phyloP scores from a whole-genome alignment of 1,139 yeast species.

The Meyerozyma smithsonii region DNA sequence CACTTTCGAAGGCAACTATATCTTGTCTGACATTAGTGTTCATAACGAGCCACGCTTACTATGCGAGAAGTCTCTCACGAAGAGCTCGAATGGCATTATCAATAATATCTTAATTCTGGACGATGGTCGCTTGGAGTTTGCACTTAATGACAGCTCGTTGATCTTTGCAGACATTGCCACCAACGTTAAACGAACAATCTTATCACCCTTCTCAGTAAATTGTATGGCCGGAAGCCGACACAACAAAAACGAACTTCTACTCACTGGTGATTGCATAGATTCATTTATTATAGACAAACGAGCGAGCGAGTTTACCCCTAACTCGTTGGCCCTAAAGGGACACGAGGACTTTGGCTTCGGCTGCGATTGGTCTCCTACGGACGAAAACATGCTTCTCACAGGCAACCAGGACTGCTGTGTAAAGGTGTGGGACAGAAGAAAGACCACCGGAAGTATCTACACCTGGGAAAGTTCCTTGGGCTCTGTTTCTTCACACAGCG shows the following conservation, averaged over 20 bases:
- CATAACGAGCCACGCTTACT: conserved; percentile 19
- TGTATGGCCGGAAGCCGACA: conserved; percentile 39
- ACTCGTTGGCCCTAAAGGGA: conserved; percentile 19
- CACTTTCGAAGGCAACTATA: conserved; percentile 51
- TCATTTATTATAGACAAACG: conserved; percentile 45
- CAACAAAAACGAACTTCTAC: conserved; percentile 32
- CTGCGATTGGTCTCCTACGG: conserved; percentile 52
- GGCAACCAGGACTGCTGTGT: conserved; percentile 63
- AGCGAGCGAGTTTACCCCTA: conserved; percentile 12
- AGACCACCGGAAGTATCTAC: conserved; percentile 21
- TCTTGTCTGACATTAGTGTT: conserved; percentile 30
- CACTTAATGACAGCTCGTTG: conserved; percentile 47
- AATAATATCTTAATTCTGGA: conserved; percentile 42
- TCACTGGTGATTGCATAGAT: conserved; percentile 49
- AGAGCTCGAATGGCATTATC: conserved; percentile 48
- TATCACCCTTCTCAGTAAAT: conserved; percentile 48
- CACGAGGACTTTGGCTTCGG: conserved; percentile 57
- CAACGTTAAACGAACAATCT: conserved; percentile 6
- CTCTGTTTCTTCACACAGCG: conserved; percentile 20
- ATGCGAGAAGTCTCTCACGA: conserved; percentile 39
- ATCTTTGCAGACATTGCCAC: conserved; percentile 33
- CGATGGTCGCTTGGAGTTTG: conserved; percentile 20
- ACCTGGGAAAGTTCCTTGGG: conserved; percentile 39
- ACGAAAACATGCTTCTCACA: conserved; percentile 43
- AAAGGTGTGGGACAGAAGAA: conserved; percentile 48